phyloP scores from a whole-genome alignment of 176 grass and related monocot species.

The Coix lacrymajobi region DNA sequence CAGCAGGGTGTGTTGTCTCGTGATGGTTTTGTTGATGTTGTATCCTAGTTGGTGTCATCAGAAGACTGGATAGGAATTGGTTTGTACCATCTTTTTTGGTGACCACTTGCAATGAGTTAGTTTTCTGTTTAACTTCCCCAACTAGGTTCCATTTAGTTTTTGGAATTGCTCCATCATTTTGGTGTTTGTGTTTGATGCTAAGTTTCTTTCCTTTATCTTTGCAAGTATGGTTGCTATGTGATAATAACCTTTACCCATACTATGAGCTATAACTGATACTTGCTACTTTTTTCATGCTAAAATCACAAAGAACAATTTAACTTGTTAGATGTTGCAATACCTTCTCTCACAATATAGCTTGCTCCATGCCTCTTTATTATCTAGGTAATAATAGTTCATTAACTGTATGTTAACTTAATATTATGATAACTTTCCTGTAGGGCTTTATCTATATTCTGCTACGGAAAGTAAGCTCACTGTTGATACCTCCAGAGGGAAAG shows the following conservation, averaged over 20 bases:
- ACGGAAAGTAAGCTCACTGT: constrained; percentile 90
- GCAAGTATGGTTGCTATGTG: no score
- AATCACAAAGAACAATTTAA: neutral
- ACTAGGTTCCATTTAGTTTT: no score
- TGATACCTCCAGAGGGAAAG: constrained; percentile 92
- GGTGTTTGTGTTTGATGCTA: neutral
- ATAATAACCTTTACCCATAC: no score
- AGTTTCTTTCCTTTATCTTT: no score
- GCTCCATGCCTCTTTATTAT: neutral
- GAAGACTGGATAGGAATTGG: neutral
- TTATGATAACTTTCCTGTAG: constrained; percentile 40
- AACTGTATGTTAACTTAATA: neutral
- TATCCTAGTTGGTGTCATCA: constrained; percentile 13
- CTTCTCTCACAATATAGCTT: neutral
- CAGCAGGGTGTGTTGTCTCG: neutral
- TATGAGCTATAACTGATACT: no score
- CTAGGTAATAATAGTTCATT: no score
- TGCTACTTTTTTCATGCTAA: neutral
- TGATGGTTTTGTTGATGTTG: neutral
- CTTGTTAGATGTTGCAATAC: constrained; percentile 13
- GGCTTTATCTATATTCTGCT: constrained; percentile 80
- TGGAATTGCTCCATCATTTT: neutral
- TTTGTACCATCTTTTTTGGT: neutral
- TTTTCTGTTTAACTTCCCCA: neutral
- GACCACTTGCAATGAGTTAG: neutral